phyloP scores from a whole-genome alignment of 495 filamentous ascomycete species.

The Aspergillus egyptiacus region DNA sequence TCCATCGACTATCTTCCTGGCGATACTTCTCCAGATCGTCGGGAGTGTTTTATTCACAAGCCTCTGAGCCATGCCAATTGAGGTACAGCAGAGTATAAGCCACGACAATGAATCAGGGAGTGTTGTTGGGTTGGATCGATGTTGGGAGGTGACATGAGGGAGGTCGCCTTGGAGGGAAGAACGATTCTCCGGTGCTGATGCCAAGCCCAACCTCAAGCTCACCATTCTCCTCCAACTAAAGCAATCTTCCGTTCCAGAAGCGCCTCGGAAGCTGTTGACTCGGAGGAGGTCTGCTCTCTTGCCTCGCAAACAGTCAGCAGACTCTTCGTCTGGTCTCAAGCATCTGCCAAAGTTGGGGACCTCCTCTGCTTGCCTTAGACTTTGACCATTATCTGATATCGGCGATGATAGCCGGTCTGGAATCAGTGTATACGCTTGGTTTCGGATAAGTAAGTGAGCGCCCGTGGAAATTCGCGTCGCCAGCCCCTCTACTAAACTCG shows the following conservation, averaged over 20 bases:
- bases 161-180: too few species aligned
- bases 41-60: too few species aligned
- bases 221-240: background rate
- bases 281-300: background rate
- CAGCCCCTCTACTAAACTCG: background rate
- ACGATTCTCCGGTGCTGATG: background rate
- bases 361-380: too few species aligned
- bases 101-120: too few species aligned
- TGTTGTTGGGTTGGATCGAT: too few species aligned
- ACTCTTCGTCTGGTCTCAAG: background rate
- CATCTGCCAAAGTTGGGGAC: too few species aligned
- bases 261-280: background rate
- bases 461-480: background rate
- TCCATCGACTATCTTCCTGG: too few species aligned
- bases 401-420: conserved; percentile 5
- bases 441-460: conserved; percentile 8
- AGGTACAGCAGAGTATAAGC: too few species aligned
- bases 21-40: too few species aligned
- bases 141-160: too few species aligned
- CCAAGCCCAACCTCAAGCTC: background rate
- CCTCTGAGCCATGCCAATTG: too few species aligned
- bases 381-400: too few species aligned
- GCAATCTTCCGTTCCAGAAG: background rate
- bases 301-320: background rate
- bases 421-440: conserved; percentile 1